These are phyloP conservation scores for Perkinsus chesapeaki DNA, from an alignment of 169 alveolate species.

Conservation along the genomic window DNA sequence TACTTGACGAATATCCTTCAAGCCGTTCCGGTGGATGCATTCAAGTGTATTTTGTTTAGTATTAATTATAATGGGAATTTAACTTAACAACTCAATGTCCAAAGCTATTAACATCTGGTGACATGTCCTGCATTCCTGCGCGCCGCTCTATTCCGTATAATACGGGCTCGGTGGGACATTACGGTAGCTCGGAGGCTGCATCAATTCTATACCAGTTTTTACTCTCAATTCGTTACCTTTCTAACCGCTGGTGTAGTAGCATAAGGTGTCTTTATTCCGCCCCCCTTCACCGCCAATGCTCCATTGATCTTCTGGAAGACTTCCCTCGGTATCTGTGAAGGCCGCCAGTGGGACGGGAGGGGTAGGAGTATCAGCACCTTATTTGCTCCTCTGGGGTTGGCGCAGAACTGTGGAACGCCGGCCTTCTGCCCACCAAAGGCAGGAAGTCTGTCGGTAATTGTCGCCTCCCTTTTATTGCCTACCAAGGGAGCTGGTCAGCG, in stretches of 20 bases:
- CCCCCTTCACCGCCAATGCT: neutral
- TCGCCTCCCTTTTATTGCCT: neutral
- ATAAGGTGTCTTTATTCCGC: neutral
- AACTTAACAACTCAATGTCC: neutral
- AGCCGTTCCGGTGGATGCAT: slow-evolving; percentile 1
- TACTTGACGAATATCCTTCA: neutral
- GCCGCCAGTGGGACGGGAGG: neutral
- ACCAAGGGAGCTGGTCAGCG: neutral
- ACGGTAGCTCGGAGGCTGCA: neutral
- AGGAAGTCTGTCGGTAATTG: neutral
- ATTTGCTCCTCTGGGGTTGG: neutral
- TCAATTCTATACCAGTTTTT: too few relatives aligned
- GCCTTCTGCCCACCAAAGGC: neutral
- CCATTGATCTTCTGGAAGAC: neutral
- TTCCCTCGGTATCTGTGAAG: neutral
- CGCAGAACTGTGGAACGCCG: neutral
- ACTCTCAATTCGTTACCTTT: neutral
- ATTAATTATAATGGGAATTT: neutral
- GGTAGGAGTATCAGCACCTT: neutral
- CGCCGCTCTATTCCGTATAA: neutral
- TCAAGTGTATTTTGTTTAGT: neutral
- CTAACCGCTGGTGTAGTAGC: neutral
- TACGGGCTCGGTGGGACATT: neutral
- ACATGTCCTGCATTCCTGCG: neutral
- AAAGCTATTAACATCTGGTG: too few relatives aligned